Conservation (phyloP, 2,329 filamentous ascomycete genomes). For the Hypoxylon sp. region DNA sequence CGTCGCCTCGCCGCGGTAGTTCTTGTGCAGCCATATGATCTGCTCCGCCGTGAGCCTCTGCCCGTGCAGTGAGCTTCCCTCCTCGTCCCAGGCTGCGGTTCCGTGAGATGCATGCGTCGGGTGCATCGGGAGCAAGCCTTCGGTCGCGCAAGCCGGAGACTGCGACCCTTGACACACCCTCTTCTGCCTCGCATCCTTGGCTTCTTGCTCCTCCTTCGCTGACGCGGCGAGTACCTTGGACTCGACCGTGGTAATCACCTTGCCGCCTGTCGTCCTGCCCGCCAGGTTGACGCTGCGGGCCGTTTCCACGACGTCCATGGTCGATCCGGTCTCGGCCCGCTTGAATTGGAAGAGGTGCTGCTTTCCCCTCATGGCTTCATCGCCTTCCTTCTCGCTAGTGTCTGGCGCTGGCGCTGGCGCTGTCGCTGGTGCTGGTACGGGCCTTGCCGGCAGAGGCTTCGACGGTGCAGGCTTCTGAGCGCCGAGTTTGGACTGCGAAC, state of each 20-base stretch:
- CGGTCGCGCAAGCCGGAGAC: neutral
- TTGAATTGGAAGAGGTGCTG: conserved; percentile 2
- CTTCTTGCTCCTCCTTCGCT: neutral
- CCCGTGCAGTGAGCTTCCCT: neutral
- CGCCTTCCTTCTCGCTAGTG: neutral
- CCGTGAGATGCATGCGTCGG: neutral
- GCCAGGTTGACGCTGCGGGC: neutral
- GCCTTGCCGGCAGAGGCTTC: conserved; percentile 25
- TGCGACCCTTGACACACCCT: neutral
- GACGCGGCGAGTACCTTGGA: neutral
- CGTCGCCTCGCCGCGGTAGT: conserved; percentile 30
- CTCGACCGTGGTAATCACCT: neutral
- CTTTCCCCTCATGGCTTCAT: neutral
- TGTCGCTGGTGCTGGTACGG: neutral
- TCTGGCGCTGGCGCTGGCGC: conserved; percentile 3
- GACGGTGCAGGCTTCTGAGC: neutral
- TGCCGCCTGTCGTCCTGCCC: neutral
- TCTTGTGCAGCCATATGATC: conserved; percentile 27
- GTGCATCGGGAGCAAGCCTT: no score
- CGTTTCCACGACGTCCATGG: neutral
- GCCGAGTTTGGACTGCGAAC: conserved; percentile 9
- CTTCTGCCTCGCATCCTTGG: neutral
- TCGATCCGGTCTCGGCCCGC: neutral
- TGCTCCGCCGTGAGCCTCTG: conserved; percentile 19
- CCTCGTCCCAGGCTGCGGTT: neutral